Evolutionary conservation across 768 basidiomycete genomes (phyloP).

Genomic region (Mycena chlorophos): DNA sequence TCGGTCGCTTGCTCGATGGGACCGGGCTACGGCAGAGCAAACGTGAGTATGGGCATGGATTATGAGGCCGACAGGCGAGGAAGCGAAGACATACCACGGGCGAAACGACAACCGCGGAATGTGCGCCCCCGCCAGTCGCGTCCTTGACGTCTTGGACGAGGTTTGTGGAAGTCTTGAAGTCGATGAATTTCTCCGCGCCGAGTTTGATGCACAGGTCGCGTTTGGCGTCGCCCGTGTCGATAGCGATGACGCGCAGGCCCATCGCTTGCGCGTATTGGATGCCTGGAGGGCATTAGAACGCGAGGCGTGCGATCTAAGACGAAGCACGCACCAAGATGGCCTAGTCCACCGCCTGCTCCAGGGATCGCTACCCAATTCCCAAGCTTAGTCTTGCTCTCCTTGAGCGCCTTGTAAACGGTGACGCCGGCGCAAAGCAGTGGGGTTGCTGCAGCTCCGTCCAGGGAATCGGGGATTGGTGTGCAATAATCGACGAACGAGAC

Average conservation of each 20-base stretch:
- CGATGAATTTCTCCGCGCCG: conserved; percentile 72
- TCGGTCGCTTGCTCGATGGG: conserved; percentile 57
- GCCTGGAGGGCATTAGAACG: conserved; percentile 34
- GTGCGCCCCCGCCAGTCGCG: conserved; percentile 72
- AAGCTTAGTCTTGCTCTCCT: conserved; percentile 53
- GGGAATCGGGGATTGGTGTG: conserved; percentile 70
- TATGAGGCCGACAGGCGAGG: no score
- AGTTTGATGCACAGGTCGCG: conserved; percentile 51
- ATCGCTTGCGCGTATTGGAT: conserved; percentile 77
- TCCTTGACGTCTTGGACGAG: conserved; percentile 59
- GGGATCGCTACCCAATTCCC: conserved; percentile 77
- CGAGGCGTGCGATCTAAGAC: not conserved
- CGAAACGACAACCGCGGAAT: conserved; percentile 63
- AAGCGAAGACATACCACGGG: conserved; percentile 39
- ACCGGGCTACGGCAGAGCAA: conserved; percentile 28
- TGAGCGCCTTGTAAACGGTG: conserved; percentile 81
- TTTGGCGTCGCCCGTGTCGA: conserved; percentile 77
- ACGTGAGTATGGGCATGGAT: not conserved
- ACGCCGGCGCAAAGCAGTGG: conserved; percentile 78
- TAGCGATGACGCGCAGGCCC: conserved; percentile 65
- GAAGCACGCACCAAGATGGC: conserved; percentile 61
- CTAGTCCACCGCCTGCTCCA: conserved; percentile 78
- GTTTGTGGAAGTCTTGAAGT: conserved; percentile 67
- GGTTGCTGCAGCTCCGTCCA: conserved; percentile 63
- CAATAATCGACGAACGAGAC: conserved; percentile 67